Base-by-base conservation (phyloP, 148 eudicot species). In the Diospyros lotus region DNA sequence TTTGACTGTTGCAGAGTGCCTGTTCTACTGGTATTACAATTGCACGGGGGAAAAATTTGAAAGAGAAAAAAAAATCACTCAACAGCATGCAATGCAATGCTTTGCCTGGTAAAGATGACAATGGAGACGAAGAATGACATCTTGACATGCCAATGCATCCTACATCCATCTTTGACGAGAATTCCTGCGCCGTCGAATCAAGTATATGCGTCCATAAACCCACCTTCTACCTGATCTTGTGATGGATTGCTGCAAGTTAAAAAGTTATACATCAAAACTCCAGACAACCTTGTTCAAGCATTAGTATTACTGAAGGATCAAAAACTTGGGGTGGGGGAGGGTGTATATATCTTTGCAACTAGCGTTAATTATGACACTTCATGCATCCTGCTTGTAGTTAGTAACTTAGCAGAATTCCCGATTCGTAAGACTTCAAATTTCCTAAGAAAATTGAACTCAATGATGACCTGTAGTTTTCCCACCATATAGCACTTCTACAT, bases 161-260 rank as follows among this genome's bases (percentile, higher is more conserved):
- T 55, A 86, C 10, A 69, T 72, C 81, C 84, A 75, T 73, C 82
- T 82, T 82, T 80, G 84, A 68, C 64, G 80, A 76, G 77, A 77
- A 45, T 75, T 79, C 74, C 67, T 85, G 69, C 90, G 74, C 82
- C 86, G 81, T 73, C 87, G 81, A 71, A 88, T 83, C 71, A 94
- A 82, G 81, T 94, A 94, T 46, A 94, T 84, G 18, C 96, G 92
- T 12, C 97, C 97, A 87, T 92, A 82, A 81, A 94, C 94, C 98
- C 97, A 94, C 42, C 76, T 86, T 77, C 80, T 86, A 41, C 89
- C 90, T 11, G 83, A 82, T 69, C 83, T 86, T 64, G 93, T 79
- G 66, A 78, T 59, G 43, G 90, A 80, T 82, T 84, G 77, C 97
- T 93, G 91, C 80, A 82, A 38, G 69, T 77, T 39, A 14, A 72